Conservation (phyloP, 1,284 basidiomycete genomes). For the Cutaneotrichosporon sp. region DNA sequence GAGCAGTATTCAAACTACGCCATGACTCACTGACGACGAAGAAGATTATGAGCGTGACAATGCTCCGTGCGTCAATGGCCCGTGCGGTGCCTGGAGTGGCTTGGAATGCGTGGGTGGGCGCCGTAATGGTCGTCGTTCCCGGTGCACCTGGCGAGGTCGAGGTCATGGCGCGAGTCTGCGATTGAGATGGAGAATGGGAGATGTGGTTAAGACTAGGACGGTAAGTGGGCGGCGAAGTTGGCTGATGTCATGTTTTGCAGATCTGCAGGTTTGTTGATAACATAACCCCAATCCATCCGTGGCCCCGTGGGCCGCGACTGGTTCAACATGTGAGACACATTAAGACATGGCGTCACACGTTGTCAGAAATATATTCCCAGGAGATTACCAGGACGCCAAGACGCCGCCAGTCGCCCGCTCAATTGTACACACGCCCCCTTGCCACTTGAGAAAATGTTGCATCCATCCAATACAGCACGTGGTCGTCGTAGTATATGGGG, state of each 20-base stretch:
- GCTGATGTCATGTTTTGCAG: neutral
- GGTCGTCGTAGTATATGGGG: conserved; percentile 7
- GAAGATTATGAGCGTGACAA: conserved; percentile 70
- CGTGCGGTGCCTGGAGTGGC: conserved; percentile 4
- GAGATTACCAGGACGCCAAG: no score
- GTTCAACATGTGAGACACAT: neutral
- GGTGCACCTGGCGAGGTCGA: neutral
- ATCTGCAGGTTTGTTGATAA: neutral
- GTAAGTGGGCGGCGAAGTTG: neutral
- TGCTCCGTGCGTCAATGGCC: conserved; percentile 52
- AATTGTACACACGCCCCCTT: neutral
- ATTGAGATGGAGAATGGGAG: neutral
- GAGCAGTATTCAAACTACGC: neutral
- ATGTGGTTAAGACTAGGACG: no score
- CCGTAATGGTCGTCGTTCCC: neutral
- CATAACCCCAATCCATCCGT: no score
- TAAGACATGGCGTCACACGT: neutral
- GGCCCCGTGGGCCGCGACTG: no score
- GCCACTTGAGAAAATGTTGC: neutral
- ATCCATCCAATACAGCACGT: conserved; percentile 1
- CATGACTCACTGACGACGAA: conserved; percentile 64
- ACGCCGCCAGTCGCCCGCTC: neutral
- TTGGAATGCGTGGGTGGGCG: neutral
- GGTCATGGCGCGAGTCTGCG: neutral
- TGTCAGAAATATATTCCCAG: neutral